A percentile compares a stretch with the other conserved stretches of the same genome.
Evolutionary conservation across 805 yeast species (phyloP).

Genomic region (Teunomyces aglyptinius): DNA sequence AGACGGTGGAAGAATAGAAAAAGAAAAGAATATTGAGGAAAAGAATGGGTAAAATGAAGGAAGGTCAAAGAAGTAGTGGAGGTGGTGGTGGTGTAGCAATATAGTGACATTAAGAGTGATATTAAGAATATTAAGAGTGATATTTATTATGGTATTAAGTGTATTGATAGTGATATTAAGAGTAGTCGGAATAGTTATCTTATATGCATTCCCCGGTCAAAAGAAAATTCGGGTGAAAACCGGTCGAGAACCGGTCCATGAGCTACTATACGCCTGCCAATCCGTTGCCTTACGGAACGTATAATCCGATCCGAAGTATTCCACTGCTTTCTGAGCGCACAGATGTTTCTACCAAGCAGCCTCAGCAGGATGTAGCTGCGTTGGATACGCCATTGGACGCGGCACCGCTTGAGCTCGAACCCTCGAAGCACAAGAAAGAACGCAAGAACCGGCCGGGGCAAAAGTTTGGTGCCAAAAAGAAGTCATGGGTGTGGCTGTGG

Average conservation of each 20-base stretch:
- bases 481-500: slow-evolving; percentile 66
- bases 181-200: neutral
- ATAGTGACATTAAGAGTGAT: neutral
- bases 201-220: neutral
- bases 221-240: slow-evolving; percentile 1
- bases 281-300: slow-evolving; percentile 9
- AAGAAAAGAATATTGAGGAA: too few species aligned
- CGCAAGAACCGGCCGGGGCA: slow-evolving; percentile 51
- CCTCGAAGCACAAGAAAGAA: slow-evolving; percentile 19
- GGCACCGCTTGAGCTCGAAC: neutral
- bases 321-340: neutral
- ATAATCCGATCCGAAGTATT: slow-evolving; percentile 10
- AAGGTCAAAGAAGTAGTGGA: neutral
- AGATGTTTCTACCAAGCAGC: slow-evolving; percentile 1
- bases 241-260: slow-evolving; percentile 7
- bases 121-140: neutral
- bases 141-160: neutral
- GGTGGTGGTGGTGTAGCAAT: neutral
- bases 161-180: neutral
- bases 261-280: slow-evolving; percentile 8
- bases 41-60: too few species aligned
- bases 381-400: slow-evolving; percentile 1
- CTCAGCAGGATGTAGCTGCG: neutral
- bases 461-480: slow-evolving; percentile 59
- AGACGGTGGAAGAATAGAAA: too few species aligned